Base-by-base conservation (phyloP, 2,329 filamentous ascomycete species). In the Phaeoacremonium minimum region DNA sequence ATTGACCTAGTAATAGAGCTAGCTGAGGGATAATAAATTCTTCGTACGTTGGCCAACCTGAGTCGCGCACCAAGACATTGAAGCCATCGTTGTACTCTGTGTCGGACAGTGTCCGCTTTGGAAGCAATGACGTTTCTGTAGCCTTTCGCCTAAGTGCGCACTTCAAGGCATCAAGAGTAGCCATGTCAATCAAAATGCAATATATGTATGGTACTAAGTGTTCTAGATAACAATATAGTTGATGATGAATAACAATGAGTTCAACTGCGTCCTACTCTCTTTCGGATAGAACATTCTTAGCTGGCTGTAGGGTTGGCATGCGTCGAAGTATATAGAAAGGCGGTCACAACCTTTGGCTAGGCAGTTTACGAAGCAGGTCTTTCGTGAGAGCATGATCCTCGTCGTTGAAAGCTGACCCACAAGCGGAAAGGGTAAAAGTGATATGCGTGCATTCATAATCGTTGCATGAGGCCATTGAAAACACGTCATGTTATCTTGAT, bases 1-100 rank as follows among this genome's bases (percentile, higher is more conserved):
- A 56, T 37, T 62, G 46, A 2, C 37, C 33, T 3, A 80, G 46
- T 1, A 73, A 42, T 22, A 53, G 47, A 33, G 57, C 55, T 5
- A 80, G 53, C 29, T 74, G 64, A 32, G 74, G 71, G 30, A 69
- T 55, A 19, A 78, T 66, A 51, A 78, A 80, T 33, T 69, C 52
- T 49, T 61, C 45, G 51, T 79, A 77, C 1, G 46, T 61, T 15
- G 15, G 43, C 57, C 55, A 61, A 40, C 52, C 61, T 22, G 52
- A 38, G 30, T 51, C 58, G 14, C 46, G 48, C 15, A 55, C 3
- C 2, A 79, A 52, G 33, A 63, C 54, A 3, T 67, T 52, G 37
- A 77, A 74, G 31, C 70, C 72, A 36, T 50, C 51, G 41, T 54
- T 61, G 50, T 77, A 77, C 36, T 78, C 55, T 30, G 37, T 34